These are phyloP conservation scores for Stereocaulon alpinum DNA, from an alignment of 495 filamentous ascomycete genomes.

Conservation along the genomic window DNA sequence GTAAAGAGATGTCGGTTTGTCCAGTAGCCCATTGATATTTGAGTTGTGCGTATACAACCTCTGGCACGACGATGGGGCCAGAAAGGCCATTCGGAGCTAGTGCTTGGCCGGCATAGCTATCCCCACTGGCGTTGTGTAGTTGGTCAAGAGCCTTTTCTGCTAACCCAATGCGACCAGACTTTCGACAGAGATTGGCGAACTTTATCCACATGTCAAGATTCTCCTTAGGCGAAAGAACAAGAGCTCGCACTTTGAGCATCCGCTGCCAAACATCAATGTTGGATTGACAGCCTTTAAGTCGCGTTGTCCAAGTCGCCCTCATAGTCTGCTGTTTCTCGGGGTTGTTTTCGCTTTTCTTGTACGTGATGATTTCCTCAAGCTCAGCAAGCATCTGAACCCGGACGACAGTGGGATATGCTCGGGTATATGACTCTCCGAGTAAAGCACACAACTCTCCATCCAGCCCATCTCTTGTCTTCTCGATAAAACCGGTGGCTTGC, in stretches of 20 bases:
- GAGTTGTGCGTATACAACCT: constrained; percentile 80
- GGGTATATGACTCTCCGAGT: constrained; percentile 90
- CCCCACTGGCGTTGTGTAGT: constrained; percentile 41
- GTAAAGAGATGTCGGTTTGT: constrained; percentile 61
- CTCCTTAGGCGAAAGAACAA: constrained; percentile 82
- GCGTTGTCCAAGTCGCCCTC: constrained; percentile 88
- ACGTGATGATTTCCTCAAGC: constrained; percentile 93
- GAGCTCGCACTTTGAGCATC: constrained; percentile 87
- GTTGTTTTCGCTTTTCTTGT: constrained; percentile 78
- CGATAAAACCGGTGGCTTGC: constrained; percentile 73
- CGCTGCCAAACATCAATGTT: constrained; percentile 98
- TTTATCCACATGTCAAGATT: constrained; percentile 99
- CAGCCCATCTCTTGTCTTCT: constrained; percentile 82
- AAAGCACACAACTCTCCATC: constrained; percentile 92
- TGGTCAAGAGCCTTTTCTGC: constrained; percentile 90
- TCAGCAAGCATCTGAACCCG: constrained; percentile 98
- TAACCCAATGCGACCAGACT: constrained; percentile 87
- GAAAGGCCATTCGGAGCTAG: constrained; percentile 2
- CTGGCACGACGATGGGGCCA: constrained; percentile 33
- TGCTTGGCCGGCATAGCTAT: constrained; percentile 37
- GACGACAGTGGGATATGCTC: constrained; percentile 91
- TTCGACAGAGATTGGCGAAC: constrained; percentile 93
- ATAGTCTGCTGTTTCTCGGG: constrained; percentile 78
- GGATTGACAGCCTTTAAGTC: constrained; percentile 87
- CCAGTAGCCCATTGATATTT: constrained; percentile 89